These are phyloP conservation scores for Polygonum maritimum DNA, from an alignment of 148 eudicot species.

Conservation along the genomic window DNA sequence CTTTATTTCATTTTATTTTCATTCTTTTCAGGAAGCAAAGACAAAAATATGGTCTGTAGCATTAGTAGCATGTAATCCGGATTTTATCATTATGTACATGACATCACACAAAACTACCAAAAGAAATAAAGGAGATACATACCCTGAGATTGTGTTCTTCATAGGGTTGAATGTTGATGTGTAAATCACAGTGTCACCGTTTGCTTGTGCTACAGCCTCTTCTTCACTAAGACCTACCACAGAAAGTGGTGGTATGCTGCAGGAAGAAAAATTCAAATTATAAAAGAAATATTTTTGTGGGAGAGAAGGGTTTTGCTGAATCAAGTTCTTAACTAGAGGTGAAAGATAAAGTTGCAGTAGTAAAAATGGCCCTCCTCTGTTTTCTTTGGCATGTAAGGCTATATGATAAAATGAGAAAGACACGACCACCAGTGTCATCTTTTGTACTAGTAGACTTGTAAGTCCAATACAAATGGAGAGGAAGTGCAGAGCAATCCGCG, in stretches of 20 bases:
- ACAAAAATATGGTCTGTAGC: neutral
- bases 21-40: no score
- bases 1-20: no score
- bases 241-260: conserved; percentile 96
- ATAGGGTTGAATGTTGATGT: conserved; percentile 91
- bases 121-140: conserved; percentile 5
- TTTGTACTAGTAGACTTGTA: neutral
- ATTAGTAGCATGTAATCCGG: neutral
- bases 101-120: neutral
- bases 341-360: neutral
- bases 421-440: no score
- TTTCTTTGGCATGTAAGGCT: neutral
- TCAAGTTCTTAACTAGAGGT: neutral
- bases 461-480: neutral
- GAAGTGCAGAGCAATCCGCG: neutral
- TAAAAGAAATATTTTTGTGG: neutral
- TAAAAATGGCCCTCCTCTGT: neutral
- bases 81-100: neutral
- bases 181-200: conserved; percentile 67
- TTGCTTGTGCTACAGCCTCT: conserved; percentile 82
- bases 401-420: no score
- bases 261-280: conserved; percentile 2
- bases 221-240: conserved; percentile 95
- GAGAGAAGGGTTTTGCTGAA: neutral
- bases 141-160: conserved; percentile 96